Evolutionary conservation across 257 asterid genomes (phyloP), one percentile per base, ranked within the genome.

Genomic region (Nicotiana knightiana): DNA sequence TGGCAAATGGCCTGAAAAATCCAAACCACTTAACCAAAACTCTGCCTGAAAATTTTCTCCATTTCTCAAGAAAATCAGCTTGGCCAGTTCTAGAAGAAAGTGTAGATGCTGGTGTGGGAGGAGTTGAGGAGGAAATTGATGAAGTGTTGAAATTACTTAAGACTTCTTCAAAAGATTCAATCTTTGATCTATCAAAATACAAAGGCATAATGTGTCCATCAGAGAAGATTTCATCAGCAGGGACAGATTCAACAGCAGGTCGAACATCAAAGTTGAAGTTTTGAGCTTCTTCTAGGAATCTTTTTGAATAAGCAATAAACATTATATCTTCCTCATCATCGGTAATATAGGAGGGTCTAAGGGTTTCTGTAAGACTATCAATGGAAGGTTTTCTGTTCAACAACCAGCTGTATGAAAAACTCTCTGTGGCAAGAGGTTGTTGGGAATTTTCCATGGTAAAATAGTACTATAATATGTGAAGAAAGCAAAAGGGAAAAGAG

Each of bases 321-420:
- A 57, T 58, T 35, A 24, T 51, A 28, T 64, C 65, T 53, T 46
- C 73, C 1, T 46, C 62, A 5, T 33, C n/a, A 28, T 53, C 51
- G 32, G 28, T 33, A n/a, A 51, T 67, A 26, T 64, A 33, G 54
- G 28, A 81, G 24, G 82, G 64, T 58, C 77, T 85, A 37, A 76
- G 76, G 62, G 70, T 68, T 53, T 82, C 79, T n/a, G 76, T 46
- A 21, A 87, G 67, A 62, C 57, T 81, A 67, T 86, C 88, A 17
- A 77, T 65, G 43, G 87, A 57, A 57, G 87, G 87, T 9, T 85
- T 83, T 65, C 62, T 81, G 84, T 87, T 86, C 48, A 82, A 68
- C 77, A 92, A 86, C 94, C 97, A 92, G n/a, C 94, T 92, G 89
- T 88, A 88, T 15, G 97, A 92, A 68, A 92, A 92, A 15, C 97